phyloP scores from a whole-genome alignment of 805 yeast genomes.

The Torulaspora delbrueckii region DNA sequence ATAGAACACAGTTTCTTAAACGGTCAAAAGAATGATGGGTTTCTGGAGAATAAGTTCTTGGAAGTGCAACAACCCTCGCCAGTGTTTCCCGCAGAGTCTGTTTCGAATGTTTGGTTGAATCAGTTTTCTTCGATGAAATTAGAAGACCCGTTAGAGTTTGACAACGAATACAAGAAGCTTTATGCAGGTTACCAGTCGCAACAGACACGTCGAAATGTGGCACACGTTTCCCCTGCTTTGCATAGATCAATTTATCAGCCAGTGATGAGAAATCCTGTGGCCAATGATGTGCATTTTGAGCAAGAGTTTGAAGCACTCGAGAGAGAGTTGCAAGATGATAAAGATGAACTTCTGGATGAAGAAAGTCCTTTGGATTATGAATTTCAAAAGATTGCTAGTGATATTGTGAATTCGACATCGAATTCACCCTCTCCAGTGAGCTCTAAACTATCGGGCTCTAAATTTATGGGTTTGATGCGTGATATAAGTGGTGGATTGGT shows the following conservation, averaged over 20 bases:
- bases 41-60: conserved; percentile 6
- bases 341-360: neutral
- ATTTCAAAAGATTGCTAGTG: conserved; percentile 27
- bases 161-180: conserved; percentile 26
- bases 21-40: neutral
- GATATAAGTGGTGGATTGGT: conserved; percentile 31
- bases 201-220: conserved; percentile 5
- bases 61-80: conserved; percentile 8
- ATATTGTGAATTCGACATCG: conserved; percentile 19
- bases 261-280: neutral
- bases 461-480: conserved; percentile 31
- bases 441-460: conserved; percentile 26
- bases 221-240: conserved; percentile 2
- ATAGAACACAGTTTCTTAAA: conserved; percentile 1
- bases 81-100: neutral
- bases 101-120: conserved; percentile 16
- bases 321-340: conserved; percentile 15
- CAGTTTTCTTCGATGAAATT: conserved; percentile 29
- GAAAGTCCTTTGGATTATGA: conserved; percentile 16
- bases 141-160: conserved; percentile 31
- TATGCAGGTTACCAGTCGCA: conserved; percentile 25
- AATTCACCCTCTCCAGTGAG: conserved; percentile 12
- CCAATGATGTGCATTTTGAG: conserved; percentile 14
- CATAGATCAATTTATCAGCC: conserved; percentile 5
- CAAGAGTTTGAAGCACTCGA: conserved; percentile 26